These are phyloP conservation scores for Knufia petricola DNA, from an alignment of 2,329 filamentous ascomycete species.

Conservation along the genomic window DNA sequence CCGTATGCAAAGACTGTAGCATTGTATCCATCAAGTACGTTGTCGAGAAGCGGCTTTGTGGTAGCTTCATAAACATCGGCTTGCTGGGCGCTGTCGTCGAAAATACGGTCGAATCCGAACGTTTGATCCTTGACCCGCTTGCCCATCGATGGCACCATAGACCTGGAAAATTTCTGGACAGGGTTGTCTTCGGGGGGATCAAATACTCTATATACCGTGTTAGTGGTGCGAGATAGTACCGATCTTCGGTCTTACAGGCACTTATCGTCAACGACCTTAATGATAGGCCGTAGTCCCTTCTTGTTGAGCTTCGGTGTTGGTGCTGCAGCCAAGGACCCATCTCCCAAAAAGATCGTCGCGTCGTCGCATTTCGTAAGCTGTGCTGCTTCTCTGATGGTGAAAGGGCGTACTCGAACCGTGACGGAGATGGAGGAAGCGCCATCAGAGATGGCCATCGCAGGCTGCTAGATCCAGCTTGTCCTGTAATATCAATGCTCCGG, in stretches of 20 bases:
- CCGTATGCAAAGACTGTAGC: constrained; percentile 98
- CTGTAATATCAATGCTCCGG: background rate
- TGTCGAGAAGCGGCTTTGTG: constrained; percentile 81
- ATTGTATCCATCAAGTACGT: constrained; percentile 94
- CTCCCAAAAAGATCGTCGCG: constrained; percentile 83
- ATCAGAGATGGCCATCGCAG: constrained; percentile 24
- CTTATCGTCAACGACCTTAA: constrained; percentile 93
- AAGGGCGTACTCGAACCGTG: constrained; percentile 53
- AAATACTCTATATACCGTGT: constrained; percentile 60
- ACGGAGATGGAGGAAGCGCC: constrained; percentile 43
- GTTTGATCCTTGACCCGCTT: constrained; percentile 96
- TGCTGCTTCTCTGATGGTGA: constrained; percentile 83
- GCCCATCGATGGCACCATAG: constrained; percentile 62
- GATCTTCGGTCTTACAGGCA: constrained; percentile 62
- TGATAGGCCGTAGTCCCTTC: constrained; percentile 79
- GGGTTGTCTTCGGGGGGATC: constrained; percentile 93
- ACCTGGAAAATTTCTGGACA: constrained; percentile 75
- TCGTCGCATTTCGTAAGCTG: constrained; percentile 72
- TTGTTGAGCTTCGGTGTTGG: constrained; percentile 76
- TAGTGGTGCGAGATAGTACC: background rate
- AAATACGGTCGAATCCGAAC: constrained; percentile 92
- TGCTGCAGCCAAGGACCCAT: constrained; percentile 82
- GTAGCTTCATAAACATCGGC: constrained; percentile 92
- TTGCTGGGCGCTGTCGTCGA: constrained; percentile 89
- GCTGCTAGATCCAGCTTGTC: background rate